phyloP scores from a whole-genome alignment of 352 stramenopile species.

The Pythium sp. region DNA sequence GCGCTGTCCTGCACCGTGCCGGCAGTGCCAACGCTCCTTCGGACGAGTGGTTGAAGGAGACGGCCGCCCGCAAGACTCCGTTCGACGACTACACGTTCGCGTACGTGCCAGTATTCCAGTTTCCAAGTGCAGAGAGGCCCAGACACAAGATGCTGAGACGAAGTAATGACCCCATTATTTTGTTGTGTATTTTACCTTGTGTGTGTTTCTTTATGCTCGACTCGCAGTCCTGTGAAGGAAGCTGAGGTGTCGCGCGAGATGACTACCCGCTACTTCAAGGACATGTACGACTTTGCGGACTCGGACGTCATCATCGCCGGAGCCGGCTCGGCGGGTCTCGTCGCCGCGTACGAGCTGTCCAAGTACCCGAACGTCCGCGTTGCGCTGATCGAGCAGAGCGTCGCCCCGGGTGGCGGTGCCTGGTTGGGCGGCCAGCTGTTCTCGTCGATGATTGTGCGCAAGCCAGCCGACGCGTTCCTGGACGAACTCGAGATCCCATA shows the following conservation, averaged over 20 bases:
- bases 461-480: slow-evolving; percentile 55
- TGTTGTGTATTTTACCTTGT: slow-evolving; percentile 7
- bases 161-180: slow-evolving; percentile 6
- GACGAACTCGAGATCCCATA: slow-evolving; percentile 71
- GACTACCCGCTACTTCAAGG: slow-evolving; percentile 74
- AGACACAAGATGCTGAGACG: neutral
- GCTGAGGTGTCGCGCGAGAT: slow-evolving; percentile 65
- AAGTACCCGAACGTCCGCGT: slow-evolving; percentile 60
- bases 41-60: slow-evolving; percentile 45
- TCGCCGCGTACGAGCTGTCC: slow-evolving; percentile 58
- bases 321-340: slow-evolving; percentile 53
- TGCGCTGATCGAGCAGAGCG: slow-evolving; percentile 61
- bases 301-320: slow-evolving; percentile 65
- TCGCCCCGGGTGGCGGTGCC: slow-evolving; percentile 49
- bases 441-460: slow-evolving; percentile 68
- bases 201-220: neutral
- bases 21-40: slow-evolving; percentile 44
- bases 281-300: slow-evolving; percentile 72
- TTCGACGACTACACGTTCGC: slow-evolving; percentile 60
- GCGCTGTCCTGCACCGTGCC: slow-evolving; percentile 37
- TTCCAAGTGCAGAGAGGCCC: neutral
- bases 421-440: slow-evolving; percentile 67
- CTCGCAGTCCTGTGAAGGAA: slow-evolving; percentile 53
- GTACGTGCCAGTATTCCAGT: slow-evolving; percentile 27
- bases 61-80: slow-evolving; percentile 38